Conservation (phyloP, 2,329 filamentous ascomycete species). For the Leptodontidium sp. region DNA sequence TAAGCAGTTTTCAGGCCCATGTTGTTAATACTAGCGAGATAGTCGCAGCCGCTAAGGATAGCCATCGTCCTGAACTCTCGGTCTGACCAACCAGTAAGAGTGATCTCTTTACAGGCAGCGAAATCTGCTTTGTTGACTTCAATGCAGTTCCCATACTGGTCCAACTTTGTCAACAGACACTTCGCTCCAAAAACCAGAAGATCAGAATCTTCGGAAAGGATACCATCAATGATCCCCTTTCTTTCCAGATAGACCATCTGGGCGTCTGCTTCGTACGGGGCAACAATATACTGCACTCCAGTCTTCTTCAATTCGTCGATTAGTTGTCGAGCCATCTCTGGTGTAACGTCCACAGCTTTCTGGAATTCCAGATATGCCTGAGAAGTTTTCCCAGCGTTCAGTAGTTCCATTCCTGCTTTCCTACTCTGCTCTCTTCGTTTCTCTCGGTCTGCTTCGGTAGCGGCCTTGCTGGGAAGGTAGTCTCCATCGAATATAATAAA, state of each 20-base stretch:
- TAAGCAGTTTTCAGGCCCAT: constrained; percentile 95
- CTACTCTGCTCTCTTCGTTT: constrained; percentile 80
- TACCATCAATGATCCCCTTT: constrained; percentile 82
- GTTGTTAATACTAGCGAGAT: constrained; percentile 83
- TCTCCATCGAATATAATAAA: constrained; percentile 98
- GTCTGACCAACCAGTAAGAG: constrained; percentile 90
- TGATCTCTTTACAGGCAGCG: constrained; percentile 86
- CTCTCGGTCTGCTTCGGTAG: constrained; percentile 81
- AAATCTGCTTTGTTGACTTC: constrained; percentile 93
- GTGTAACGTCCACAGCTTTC: constrained; percentile 94
- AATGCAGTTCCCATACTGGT: constrained; percentile 91
- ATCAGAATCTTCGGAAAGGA: constrained; percentile 96
- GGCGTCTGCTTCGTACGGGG: constrained; percentile 97
- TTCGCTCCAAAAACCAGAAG: constrained; percentile 94
- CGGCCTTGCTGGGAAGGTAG: constrained; percentile 90
- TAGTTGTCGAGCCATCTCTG: constrained; percentile 89
- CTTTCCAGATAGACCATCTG: constrained; percentile 94
- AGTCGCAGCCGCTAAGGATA: constrained; percentile 96
- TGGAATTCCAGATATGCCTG: constrained; percentile 89
- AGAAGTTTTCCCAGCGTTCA: constrained; percentile 80
- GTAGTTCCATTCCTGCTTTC: constrained; percentile 76
- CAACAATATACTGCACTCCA: constrained; percentile 86
- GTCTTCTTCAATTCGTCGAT: constrained; percentile 90
- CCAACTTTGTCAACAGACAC: constrained; percentile 89
- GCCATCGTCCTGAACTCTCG: constrained; percentile 93